phyloP scores from a whole-genome alignment of 2,329 filamentous ascomycete genomes.

The Alternaria longipes region DNA sequence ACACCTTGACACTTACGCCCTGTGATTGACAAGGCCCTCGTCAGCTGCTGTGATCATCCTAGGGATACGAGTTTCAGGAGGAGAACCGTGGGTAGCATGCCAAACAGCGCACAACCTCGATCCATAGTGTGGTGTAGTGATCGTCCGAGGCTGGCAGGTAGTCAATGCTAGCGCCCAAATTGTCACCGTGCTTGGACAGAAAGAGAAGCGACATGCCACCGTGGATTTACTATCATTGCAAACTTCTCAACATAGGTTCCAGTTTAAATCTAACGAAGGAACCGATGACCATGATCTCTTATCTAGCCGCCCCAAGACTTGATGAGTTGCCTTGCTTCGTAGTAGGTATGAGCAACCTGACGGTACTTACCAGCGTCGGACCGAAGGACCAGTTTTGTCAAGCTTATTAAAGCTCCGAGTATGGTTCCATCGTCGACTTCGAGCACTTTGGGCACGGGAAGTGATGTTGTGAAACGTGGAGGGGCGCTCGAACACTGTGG shows the following conservation, averaged over 20 bases:
- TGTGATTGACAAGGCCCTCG: background rate
- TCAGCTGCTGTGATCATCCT: background rate
- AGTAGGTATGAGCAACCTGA: background rate
- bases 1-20: background rate
- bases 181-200: background rate
- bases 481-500: background rate
- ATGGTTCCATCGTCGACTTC: background rate
- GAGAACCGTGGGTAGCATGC: constrained; percentile 1
- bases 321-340: background rate
- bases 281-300: background rate
- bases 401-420: background rate
- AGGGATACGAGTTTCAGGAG: constrained; percentile 6
- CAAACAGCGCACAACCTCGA: background rate
- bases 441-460: background rate
- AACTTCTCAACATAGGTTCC: background rate
- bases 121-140: constrained; percentile 1
- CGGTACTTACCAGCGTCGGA: background rate
- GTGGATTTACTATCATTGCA: background rate
- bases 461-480: background rate
- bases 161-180: background rate
- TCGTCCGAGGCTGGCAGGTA: background rate
- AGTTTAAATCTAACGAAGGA: background rate
- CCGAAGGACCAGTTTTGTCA: background rate
- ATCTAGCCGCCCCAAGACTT: background rate
- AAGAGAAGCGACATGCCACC: background rate